Base-by-base conservation (phyloP, 257 asterid genomes). In the Nicotiana obtusifolia region DNA sequence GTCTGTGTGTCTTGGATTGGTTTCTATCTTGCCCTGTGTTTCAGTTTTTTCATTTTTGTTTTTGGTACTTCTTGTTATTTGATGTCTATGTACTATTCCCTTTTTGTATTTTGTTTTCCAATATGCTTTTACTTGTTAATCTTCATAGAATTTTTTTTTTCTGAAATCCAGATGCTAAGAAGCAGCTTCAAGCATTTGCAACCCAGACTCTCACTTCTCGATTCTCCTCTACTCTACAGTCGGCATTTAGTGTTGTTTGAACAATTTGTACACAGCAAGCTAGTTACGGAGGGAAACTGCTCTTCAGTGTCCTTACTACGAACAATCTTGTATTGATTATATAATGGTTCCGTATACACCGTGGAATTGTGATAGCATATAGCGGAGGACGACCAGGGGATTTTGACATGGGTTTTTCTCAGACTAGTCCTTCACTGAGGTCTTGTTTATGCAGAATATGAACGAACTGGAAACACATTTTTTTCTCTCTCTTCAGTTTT, bases 151-250 rank as follows among this genome's bases (percentile, higher is more conserved):
- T 22, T 15, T 15, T 71, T 15, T 71, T 19, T 26, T 26, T 75
- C 60, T 71, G 26, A 71, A 47, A 47, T 81, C 65, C 99, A 94
- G 99, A 94, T 90, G 98, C 98, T 82, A 95, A 91, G 94, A 91
- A 94, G 91, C 98, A 95, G 97, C 91, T 95, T 82, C 98, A 95
- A 87, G 91, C 93, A 81, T 96, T 96, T 82, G 98, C 99, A 22
- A 81, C 98, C 37, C 97, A 94, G 91, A 93, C 97, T 65, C 83
- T 95, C 35, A 94, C 99, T 82, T 90, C 97, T 85, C 95, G 97
- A 54, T 84, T 95, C 86, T 83, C 94, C 33, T 93, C 98, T n/a
- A 91, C 97, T 22, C 84, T 95, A 83, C 98, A 94, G 79, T 89
- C 99, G 0, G 99, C 98, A 54, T 95, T 95, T 73, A 95, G 90